Base-by-base conservation (phyloP, 164 flowering plant genomes). In the Taxillus chinensis region DNA sequence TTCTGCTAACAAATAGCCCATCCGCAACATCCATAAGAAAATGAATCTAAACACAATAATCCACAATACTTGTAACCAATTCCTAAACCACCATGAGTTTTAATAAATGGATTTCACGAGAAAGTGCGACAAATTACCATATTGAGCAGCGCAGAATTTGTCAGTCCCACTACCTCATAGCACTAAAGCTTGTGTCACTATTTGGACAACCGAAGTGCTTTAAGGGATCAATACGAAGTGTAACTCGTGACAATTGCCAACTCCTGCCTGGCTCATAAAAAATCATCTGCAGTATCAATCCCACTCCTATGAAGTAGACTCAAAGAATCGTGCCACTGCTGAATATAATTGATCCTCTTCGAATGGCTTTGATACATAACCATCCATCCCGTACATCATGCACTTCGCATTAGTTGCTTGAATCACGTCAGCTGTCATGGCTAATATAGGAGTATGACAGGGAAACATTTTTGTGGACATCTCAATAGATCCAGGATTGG, bases 361-460 rank as follows among this genome's bases (percentile, higher is more conserved):
- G 64, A 93, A 89, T 15, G 99, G 99, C 68, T 93, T 93, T 1
- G 91, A 78, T 14, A 93, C 96, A 64, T 80, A 93, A 62, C 65
- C 97, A 72, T 93, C 96, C 99, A 93, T 90, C 38, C 96, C 99
- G 64, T 83, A 85, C 59, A 80, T 75, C 62, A 72, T 16, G 62
- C 89, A 87, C 58, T 86, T 71, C 56, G 83, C 91, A 63, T 86
- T 77, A 8, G 86, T 80, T 53, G 87, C 92, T 69, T 86, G 95
- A 64, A 74, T 80, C 54, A 86, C 87, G 79, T 89, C 97, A 5
- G 99, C 97, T 2, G 99, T 93, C 99, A 93, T 90, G 8, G 99
- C 99, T 50, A 93, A 73, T 74, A 93, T 89, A 1, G 99, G 97
- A 4, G 82, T 78, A 63, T 82, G 95, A 92, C 96, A 89, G 39